Evolutionary conservation across 768 basidiomycete species (phyloP), one percentile per base, ranked within the genome.

Genomic region (Gloeopeniophorella convolvens): DNA sequence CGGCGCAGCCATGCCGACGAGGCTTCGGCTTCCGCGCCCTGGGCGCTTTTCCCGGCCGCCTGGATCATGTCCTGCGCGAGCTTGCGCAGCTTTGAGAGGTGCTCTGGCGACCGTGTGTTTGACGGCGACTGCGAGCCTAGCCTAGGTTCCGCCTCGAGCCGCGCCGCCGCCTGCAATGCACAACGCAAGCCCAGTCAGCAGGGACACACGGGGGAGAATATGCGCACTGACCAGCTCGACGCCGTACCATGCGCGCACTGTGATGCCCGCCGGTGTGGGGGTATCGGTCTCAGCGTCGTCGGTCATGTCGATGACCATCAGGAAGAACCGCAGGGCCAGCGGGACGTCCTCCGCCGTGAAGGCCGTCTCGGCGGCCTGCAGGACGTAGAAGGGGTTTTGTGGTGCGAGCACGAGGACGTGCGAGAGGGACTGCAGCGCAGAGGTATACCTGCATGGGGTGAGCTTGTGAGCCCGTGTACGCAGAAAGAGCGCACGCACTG

Each of bases 351-450:
- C 78, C 0, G 80, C 73, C 0, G 89, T 88, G 62, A 88, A 92
- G 0, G 89, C 89, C 8, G 86, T 91, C 66, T 96, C 92, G 0
- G 90, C 92, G 42, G 82, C 83, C 56, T 85, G 84, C n/a, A 93
- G 75, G 50, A 82, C 76, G 32, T 86, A 82, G 60, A 90, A 87
- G 0, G 89, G 85, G 60, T 92, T 94, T 57, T 93, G 89, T 0
- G 92, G 89, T 2, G 82, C 77, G 26, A 96, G 76, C 26, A 92
- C 72, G 36, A 94, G 74, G 5, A 79, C 84, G 66, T 96, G 91
- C 10, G 86, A 83, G 4, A 93, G 72, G 0, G 89, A 75, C 63
- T 89, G 79, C 1, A 92, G 71, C 0, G 91, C 79, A 36, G 69
- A 71, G 1, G 77, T 73, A 62, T 92, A 91, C 61, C 91, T 94